Percentiles rank a stretch among this genome's conserved stretches.
phyloP scores from a whole-genome alignment of 768 basidiomycete genomes.

The Kwoniella sp. region DNA sequence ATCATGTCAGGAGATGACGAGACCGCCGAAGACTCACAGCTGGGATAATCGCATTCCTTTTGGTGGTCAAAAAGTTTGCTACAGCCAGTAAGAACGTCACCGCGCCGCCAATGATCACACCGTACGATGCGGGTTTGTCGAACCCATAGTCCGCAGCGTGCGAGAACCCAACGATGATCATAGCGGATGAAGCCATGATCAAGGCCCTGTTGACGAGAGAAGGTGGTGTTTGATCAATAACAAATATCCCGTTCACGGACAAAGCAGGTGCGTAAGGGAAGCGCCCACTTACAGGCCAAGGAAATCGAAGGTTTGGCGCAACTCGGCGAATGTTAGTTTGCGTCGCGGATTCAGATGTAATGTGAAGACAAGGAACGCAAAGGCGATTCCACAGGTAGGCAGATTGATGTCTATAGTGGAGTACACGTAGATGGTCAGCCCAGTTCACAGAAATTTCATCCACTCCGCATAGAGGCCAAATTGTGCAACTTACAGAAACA shows the following conservation, averaged over 20 bases:
- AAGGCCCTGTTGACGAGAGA: slow-evolving; percentile 37
- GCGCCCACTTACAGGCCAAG: slow-evolving; percentile 49
- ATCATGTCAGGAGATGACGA: too few relatives aligned
- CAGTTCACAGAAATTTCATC: slow-evolving; percentile 1
- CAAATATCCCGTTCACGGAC: too few relatives aligned
- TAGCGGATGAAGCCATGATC: slow-evolving; percentile 52
- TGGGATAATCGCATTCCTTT: slow-evolving; percentile 57
- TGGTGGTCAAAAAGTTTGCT: slow-evolving; percentile 52
- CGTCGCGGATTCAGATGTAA: slow-evolving; percentile 54
- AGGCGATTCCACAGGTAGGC: slow-evolving; percentile 52
- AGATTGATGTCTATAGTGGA: slow-evolving; percentile 51
- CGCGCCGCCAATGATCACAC: slow-evolving; percentile 53
- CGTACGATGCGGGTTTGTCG: slow-evolving; percentile 47
- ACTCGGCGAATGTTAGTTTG: slow-evolving; percentile 35
- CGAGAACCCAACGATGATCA: slow-evolving; percentile 57
- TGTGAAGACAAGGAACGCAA: slow-evolving; percentile 51
- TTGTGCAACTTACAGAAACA: slow-evolving; percentile 37
- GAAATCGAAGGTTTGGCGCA: slow-evolving; percentile 56
- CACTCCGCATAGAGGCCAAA: too few relatives aligned
- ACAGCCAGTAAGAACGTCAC: slow-evolving; percentile 29
- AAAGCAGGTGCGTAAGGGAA: not conserved
- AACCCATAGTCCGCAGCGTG: slow-evolving; percentile 55
- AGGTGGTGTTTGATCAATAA: not conserved
- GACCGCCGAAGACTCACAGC: slow-evolving; percentile 33
- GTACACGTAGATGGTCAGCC: not conserved